Evolutionary conservation across 305 asterid species (phyloP).

Genomic region (Fraxinus baroniana): DNA sequence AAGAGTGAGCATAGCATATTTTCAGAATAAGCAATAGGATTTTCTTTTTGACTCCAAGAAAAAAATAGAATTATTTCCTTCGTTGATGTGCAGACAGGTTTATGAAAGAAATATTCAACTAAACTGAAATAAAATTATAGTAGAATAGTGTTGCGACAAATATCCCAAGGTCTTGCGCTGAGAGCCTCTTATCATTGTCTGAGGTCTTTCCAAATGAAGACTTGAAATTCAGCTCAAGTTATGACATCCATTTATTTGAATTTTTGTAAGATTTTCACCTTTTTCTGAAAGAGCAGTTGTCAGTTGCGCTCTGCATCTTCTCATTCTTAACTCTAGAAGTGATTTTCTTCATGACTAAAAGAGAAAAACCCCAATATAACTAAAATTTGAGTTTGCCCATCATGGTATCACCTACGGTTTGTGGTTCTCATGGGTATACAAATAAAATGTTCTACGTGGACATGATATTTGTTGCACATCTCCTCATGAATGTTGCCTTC

Average conservation of each 20-base stretch:
- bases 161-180: not conserved
- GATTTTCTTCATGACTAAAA: not conserved
- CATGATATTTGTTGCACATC: conserved; percentile 15
- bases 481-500: conserved; percentile 20
- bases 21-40: not conserved
- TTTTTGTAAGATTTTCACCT: not conserved
- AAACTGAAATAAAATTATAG: not conserved
- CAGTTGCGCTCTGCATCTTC: not conserved
- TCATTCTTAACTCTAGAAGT: not conserved
- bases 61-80: not conserved
- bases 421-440: not conserved
- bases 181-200: not conserved
- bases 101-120: not conserved
- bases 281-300: not conserved
- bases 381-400: not conserved
- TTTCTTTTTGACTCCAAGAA: not conserved
- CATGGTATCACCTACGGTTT: not conserved
- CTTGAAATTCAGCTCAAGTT: not conserved
- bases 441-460: not conserved
- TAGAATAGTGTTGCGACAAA: not conserved
- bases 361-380: not conserved
- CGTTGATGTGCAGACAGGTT: not conserved
- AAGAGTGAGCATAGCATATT: not conserved
- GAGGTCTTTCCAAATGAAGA: not conserved
- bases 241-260: not conserved